phyloP scores from a whole-genome alignment of 495 filamentous ascomycete genomes.

The Penicillium coprophilum region DNA sequence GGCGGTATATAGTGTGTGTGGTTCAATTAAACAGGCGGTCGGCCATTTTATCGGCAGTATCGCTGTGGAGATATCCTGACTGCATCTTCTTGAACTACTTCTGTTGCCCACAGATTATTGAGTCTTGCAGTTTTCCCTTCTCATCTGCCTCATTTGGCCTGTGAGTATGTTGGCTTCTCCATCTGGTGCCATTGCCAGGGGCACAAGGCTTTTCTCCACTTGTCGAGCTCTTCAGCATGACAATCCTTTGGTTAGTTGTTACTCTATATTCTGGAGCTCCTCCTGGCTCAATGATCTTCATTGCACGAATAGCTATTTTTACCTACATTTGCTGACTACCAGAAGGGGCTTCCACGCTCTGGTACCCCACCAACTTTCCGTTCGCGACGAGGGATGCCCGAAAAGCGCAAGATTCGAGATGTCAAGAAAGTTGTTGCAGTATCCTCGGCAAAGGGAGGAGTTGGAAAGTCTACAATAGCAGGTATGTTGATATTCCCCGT shows the following conservation, averaged over 20 bases:
- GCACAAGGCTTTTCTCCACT: slow-evolving; percentile 60
- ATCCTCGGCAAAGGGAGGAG: slow-evolving; percentile 93
- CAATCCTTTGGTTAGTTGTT: slow-evolving; percentile 72
- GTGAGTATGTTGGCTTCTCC: slow-evolving; percentile 11
- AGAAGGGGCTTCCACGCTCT: slow-evolving; percentile 76
- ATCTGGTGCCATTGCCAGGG: slow-evolving; percentile 2
- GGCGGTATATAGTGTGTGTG: neutral
- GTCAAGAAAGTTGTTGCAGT: slow-evolving; percentile 88
- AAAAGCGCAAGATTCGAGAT: slow-evolving; percentile 72
- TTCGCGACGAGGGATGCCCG: slow-evolving; percentile 79
- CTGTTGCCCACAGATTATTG: slow-evolving; percentile 3
- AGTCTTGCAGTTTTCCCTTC: slow-evolving; percentile 1
- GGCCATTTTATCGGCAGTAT: slow-evolving; percentile 5
- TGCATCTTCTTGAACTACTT: slow-evolving; percentile 4
- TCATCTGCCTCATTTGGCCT: neutral
- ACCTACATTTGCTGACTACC: neutral
- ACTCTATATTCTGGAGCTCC: neutral
- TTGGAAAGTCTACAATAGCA: slow-evolving; percentile 93
- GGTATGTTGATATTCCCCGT: slow-evolving; percentile 43
- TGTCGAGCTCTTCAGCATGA: slow-evolving; percentile 71
- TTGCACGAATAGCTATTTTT: neutral
- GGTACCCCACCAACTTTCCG: slow-evolving; percentile 71
- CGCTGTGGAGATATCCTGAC: slow-evolving; percentile 1
- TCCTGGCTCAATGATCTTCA: no score
- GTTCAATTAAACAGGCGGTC: slow-evolving; percentile 23